Percentiles rank a stretch among this genome's conserved stretches.
Evolutionary conservation across 345 rosid genomes (phyloP).

Genomic region (Heritiera fomes): DNA sequence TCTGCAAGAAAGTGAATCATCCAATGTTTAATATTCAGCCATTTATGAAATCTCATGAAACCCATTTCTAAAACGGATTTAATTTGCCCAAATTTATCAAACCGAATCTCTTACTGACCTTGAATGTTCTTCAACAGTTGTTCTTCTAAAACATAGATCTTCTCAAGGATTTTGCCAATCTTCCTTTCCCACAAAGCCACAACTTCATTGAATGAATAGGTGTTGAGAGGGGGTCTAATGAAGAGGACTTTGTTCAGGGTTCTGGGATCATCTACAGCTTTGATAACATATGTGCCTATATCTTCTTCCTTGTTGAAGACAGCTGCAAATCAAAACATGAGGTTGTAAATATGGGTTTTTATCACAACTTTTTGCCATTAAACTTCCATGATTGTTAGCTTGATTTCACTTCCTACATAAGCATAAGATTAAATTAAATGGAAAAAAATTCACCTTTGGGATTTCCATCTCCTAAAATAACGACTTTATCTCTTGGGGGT

Average conservation of each 20-base stretch:
- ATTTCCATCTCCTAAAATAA: conserved; percentile 61
- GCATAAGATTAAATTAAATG: neutral
- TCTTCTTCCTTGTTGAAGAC: conserved; percentile 58
- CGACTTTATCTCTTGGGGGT: conserved; percentile 61
- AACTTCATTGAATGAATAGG: conserved; percentile 51
- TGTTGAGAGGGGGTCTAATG: conserved; percentile 54
- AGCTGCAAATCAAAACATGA: conserved; percentile 23
- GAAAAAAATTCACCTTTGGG: conserved; percentile 41
- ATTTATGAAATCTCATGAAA: neutral
- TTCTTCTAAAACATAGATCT: conserved; percentile 52
- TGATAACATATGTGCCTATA: conserved; percentile 52
- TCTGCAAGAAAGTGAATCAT: neutral
- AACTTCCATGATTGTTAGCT: neutral
- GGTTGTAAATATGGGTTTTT: neutral
- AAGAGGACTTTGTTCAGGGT: conserved; percentile 59
- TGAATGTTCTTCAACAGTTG: conserved; percentile 47
- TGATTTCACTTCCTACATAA: neutral
- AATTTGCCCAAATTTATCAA: neutral
- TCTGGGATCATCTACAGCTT: conserved; percentile 56
- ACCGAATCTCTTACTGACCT: conserved; percentile 25
- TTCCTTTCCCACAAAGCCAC: conserved; percentile 72
- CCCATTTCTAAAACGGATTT: neutral
- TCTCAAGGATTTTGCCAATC: conserved; percentile 57
- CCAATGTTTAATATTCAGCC: neutral
- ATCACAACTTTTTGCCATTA: neutral